phyloP scores from a whole-genome alignment of 345 rosid species.

The Mercurialis annua region DNA sequence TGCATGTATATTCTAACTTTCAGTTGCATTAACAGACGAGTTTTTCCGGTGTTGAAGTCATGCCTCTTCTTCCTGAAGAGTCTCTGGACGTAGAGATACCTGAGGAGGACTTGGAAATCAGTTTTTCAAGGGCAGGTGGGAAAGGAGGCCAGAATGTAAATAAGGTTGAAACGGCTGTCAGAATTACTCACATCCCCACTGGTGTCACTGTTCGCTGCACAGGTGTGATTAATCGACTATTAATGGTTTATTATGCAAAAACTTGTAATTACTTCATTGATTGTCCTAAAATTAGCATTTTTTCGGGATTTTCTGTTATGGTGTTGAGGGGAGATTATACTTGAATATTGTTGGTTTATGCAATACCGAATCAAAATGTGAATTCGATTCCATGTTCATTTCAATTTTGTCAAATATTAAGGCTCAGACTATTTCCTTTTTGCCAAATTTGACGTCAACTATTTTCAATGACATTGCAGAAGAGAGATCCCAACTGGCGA shows the following conservation, averaged over 20 bases:
- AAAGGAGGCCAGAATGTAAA: conserved; percentile 97
- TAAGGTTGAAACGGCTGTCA: conserved; percentile 92
- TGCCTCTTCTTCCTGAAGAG: conserved; percentile 94
- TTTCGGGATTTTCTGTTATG: too few relatives aligned
- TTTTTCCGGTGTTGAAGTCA: conserved; percentile 86
- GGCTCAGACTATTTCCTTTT: background rate
- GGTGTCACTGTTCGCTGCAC: conserved; percentile 87
- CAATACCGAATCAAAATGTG: background rate
- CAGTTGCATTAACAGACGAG: conserved; percentile 55
- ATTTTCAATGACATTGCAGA: conserved; percentile 42
- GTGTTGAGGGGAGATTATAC: background rate
- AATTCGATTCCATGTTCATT: background rate
- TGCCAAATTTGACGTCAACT: background rate
- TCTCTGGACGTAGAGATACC: conserved; percentile 67
- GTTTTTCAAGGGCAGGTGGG: conserved; percentile 91
- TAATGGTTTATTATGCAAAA: background rate
- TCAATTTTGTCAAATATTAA: background rate
- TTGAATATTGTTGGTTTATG: too few relatives aligned
- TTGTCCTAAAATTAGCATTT: too few relatives aligned
- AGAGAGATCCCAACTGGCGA: conserved; percentile 83
- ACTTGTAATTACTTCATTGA: background rate
- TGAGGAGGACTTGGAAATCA: conserved; percentile 84
- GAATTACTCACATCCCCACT: conserved; percentile 84
- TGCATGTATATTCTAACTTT: conserved; percentile 17
- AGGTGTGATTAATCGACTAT: conserved; percentile 38